phyloP scores from a whole-genome alignment of 1,139 yeast genomes.

The Kodamaea sp. region DNA sequence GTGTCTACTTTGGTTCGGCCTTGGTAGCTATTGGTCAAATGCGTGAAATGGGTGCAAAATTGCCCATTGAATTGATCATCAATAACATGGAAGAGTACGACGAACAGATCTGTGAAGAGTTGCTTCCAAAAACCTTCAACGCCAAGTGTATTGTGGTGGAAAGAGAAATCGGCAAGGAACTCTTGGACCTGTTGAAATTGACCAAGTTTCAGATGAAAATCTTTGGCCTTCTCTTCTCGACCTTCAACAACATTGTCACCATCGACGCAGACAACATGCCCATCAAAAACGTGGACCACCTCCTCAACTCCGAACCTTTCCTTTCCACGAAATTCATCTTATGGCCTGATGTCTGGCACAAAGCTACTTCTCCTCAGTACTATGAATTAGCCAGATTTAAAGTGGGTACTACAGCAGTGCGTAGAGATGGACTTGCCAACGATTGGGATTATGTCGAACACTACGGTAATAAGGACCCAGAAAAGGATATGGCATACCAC shows the following conservation, averaged over 20 bases:
- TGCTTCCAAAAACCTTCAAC: slow-evolving; percentile 29
- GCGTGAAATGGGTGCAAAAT: slow-evolving; percentile 33
- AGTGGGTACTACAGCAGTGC: slow-evolving; percentile 28
- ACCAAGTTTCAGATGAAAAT: slow-evolving; percentile 32
- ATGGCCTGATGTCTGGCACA: slow-evolving; percentile 45
- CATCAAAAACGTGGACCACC: slow-evolving; percentile 31
- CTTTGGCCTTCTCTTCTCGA: slow-evolving; percentile 34
- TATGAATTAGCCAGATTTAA: slow-evolving; percentile 36
- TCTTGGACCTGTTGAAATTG: slow-evolving; percentile 18
- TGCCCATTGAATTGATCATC: slow-evolving; percentile 40
- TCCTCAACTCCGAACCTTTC: slow-evolving; percentile 28
- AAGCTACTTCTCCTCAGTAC: slow-evolving; percentile 34
- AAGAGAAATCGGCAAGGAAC: slow-evolving; percentile 27
- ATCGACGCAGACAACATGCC: slow-evolving; percentile 41
- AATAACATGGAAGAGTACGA: slow-evolving; percentile 28
- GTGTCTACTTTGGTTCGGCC: slow-evolving; percentile 30
- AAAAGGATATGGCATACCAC: slow-evolving; percentile 28
- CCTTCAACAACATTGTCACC: slow-evolving; percentile 36
- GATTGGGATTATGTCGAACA: slow-evolving; percentile 22
- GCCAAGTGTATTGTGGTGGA: slow-evolving; percentile 36
- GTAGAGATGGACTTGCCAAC: slow-evolving; percentile 33
- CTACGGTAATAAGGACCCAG: slow-evolving; percentile 20
- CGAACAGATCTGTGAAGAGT: slow-evolving; percentile 29
- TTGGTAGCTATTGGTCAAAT: slow-evolving; percentile 33
- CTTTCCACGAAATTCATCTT: slow-evolving; percentile 31